These are phyloP conservation scores for Flaveria linearis DNA, from an alignment of 129 eudicot species.

Conservation along the genomic window DNA sequence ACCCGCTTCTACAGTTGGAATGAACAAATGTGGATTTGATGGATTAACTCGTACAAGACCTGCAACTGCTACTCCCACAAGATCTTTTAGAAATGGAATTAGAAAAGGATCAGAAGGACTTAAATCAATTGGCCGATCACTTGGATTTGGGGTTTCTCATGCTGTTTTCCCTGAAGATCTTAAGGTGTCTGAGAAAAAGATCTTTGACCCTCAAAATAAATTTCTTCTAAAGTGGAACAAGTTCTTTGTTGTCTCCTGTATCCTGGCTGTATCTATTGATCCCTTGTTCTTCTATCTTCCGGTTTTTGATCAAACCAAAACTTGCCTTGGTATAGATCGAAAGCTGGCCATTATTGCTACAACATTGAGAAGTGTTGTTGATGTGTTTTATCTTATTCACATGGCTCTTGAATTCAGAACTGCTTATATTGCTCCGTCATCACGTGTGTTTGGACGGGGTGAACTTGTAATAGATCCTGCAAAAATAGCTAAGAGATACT, in stretches of 20 bases:
- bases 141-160: conserved; percentile 72
- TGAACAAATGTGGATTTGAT: conserved; percentile 50
- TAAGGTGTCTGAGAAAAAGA: conserved; percentile 79
- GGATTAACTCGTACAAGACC: conserved; percentile 49
- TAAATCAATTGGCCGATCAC: conserved; percentile 69
- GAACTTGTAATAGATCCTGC: conserved; percentile 94
- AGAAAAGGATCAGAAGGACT: conserved; percentile 87
- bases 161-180: conserved; percentile 98
- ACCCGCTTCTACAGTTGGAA: conserved; percentile 59
- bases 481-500: conserved; percentile 78
- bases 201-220: conserved; percentile 87
- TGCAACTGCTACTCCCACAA: conserved; percentile 50
- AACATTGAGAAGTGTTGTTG: conserved; percentile 75
- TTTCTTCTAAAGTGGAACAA: conserved; percentile 69
- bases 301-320: conserved; percentile 46
- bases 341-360: conserved; percentile 73
- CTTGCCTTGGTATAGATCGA: conserved; percentile 70
- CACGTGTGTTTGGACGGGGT: conserved; percentile 96
- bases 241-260: conserved; percentile 80
- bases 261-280: conserved; percentile 76
- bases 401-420: conserved; percentile 94
- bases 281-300: conserved; percentile 92
- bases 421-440: conserved; percentile 92
- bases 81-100: conserved; percentile 67
- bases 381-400: conserved; percentile 80